A percentile compares a stretch with the other conserved stretches of the same genome.
These are phyloP conservation scores for Alternaria sp. DNA, from an alignment of 2,329 filamentous ascomycete species.

Conservation along the genomic window DNA sequence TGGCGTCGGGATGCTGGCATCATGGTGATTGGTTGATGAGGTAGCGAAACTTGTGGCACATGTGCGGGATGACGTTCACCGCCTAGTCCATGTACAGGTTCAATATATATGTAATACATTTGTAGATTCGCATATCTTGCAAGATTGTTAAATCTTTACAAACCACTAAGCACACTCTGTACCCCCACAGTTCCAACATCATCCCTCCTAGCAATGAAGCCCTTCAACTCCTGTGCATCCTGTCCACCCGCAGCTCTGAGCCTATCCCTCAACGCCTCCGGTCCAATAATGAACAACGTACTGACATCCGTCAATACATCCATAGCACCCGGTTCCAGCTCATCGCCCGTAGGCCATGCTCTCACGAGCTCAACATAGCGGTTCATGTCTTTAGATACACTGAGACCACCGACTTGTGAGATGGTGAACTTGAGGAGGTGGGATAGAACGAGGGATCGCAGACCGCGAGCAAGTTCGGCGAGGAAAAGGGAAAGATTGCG, in stretches of 20 bases:
- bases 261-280: conserved; percentile 59
- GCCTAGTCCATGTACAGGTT: background rate
- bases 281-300: conserved; percentile 91
- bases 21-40: background rate
- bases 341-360: conserved; percentile 73
- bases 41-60: accelerated
- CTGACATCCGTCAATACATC: conserved; percentile 93
- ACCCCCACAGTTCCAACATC: conserved; percentile 82
- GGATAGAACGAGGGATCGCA: conserved; percentile 81
- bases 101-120: background rate
- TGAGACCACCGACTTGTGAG: conserved; percentile 89
- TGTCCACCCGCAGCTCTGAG: conserved; percentile 52
- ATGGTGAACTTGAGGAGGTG: conserved; percentile 96
- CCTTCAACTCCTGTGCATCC: conserved; percentile 69
- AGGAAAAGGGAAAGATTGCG: conserved; percentile 83
- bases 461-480: conserved; percentile 79
- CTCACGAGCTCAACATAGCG: conserved; percentile 88
- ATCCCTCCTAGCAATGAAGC: conserved; percentile 84
- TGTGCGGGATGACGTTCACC: background rate
- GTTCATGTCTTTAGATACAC: conserved; percentile 95
- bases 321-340: conserved; percentile 62
- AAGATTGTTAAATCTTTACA: conserved; percentile 8
- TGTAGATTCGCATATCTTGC: background rate
- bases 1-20: background rate
- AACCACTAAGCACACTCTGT: conserved; percentile 75